Conservation (phyloP, 805 yeast species). For the Naumovozyma castellii region DNA sequence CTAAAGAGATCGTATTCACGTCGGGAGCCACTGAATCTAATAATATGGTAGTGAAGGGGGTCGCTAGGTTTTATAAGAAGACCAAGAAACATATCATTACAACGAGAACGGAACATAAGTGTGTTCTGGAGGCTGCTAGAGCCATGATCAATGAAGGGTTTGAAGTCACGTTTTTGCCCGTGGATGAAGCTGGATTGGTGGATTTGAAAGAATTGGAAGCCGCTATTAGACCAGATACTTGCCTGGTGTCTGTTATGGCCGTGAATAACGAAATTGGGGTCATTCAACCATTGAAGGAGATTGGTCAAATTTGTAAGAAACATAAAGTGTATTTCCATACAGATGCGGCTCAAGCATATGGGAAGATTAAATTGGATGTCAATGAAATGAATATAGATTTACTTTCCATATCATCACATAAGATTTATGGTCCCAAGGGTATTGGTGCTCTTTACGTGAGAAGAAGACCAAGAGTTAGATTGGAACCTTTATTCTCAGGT, state of each 20-base stretch:
- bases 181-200: slow-evolving; percentile 68
- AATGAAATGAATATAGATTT: slow-evolving; percentile 88
- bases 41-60: slow-evolving; percentile 92
- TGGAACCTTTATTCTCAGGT: slow-evolving; percentile 90
- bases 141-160: slow-evolving; percentile 94
- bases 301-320: slow-evolving; percentile 77
- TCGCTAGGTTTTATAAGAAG: slow-evolving; percentile 82
- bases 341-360: slow-evolving; percentile 95
- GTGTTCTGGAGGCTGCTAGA: slow-evolving; percentile 95
- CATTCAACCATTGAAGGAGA: slow-evolving; percentile 89
- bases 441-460: slow-evolving; percentile 91
- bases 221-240: slow-evolving; percentile 85
- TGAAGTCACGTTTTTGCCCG: slow-evolving; percentile 89
- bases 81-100: slow-evolving; percentile 92
- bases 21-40: slow-evolving; percentile 97
- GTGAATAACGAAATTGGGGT: slow-evolving; percentile 98
- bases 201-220: slow-evolving; percentile 66
- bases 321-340: slow-evolving; percentile 94
- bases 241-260: slow-evolving; percentile 87
- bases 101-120: slow-evolving; percentile 94
- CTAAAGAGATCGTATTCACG: slow-evolving; percentile 93
- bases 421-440: slow-evolving; percentile 97
- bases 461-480: slow-evolving; percentile 95
- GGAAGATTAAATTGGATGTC: slow-evolving; percentile 87
- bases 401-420: slow-evolving; percentile 90